Percentiles rank a stretch among this genome's conserved stretches.
These are phyloP conservation scores for Trichosphaerium sp. DNA, from an alignment of 78 protist species.

Conservation along the genomic window DNA sequence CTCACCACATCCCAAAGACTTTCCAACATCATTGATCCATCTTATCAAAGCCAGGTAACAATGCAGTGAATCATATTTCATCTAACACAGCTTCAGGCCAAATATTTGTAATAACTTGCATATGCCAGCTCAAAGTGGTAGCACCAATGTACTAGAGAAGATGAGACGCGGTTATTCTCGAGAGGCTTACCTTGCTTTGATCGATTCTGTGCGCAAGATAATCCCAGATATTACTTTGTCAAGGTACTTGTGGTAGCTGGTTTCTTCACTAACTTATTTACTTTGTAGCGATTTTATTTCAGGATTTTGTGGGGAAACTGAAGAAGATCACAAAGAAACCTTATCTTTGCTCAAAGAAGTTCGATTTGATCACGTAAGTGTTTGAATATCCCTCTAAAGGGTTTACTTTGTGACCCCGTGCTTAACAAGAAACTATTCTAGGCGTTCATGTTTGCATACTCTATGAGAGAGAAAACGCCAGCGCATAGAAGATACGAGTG, in stretches of 20 bases:
- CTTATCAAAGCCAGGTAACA: background rate
- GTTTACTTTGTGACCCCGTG: too few relatives aligned
- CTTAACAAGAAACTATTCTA: too few relatives aligned
- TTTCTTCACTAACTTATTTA: background rate
- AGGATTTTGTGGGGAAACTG: conserved; percentile 90
- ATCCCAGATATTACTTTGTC: conserved; percentile 7
- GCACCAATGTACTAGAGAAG: conserved; percentile 33
- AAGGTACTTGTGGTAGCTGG: background rate
- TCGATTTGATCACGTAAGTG: conserved; percentile 52
- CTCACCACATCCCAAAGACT: conserved; percentile 91
- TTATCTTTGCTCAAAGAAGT: conserved; percentile 43
- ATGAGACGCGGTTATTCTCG: conserved; percentile 83
- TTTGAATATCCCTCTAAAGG: too few relatives aligned
- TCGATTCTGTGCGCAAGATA: conserved; percentile 4
- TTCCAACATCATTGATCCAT: conserved; percentile 24
- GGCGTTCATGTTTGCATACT: conserved; percentile 51
- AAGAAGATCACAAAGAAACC: conserved; percentile 65
- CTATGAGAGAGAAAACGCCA: conserved; percentile 46
- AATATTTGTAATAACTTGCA: conserved; percentile 72
- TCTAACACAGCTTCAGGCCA: too few relatives aligned
- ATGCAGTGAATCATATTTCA: background rate
- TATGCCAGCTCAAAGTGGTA: conserved; percentile 77
- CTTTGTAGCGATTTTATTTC: conserved; percentile 64
- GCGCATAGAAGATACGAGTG: conserved; percentile 23
- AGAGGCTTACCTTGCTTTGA: conserved; percentile 62